Evolutionary conservation across 345 rosid genomes (phyloP).

Genomic region (Firmiana major): DNA sequence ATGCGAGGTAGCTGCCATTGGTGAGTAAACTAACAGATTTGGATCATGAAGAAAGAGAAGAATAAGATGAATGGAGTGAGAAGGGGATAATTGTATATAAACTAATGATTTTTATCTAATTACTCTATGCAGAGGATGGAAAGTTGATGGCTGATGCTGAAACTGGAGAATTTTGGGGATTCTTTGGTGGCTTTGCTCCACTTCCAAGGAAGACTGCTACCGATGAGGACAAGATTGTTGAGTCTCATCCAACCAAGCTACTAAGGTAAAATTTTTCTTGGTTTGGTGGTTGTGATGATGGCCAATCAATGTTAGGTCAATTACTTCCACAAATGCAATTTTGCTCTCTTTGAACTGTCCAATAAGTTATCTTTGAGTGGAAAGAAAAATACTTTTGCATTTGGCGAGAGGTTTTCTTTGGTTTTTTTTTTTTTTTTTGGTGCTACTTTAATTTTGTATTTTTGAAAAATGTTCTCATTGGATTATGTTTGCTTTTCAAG

Average conservation of each 20-base stretch:
- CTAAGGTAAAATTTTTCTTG: slow-evolving; percentile 43
- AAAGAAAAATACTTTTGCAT: not conserved
- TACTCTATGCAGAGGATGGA: slow-evolving; percentile 73
- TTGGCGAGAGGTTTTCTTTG: not conserved
- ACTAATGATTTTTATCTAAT: slow-evolving; percentile 10
- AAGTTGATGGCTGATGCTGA: slow-evolving; percentile 99
- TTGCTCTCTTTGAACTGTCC: not conserved
- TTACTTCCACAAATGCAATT: not conserved
- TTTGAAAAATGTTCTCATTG: slow-evolving; percentile 22
- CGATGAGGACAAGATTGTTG: slow-evolving; percentile 47
- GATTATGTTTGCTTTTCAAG: slow-evolving; percentile 41
- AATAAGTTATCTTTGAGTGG: not conserved
- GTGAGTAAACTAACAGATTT: slow-evolving; percentile 45
- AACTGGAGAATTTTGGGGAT: slow-evolving; percentile 95
- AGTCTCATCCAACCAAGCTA: slow-evolving; percentile 50
- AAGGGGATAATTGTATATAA: slow-evolving; percentile 7
- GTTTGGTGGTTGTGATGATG: not conserved
- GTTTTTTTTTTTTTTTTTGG: too few relatives aligned
- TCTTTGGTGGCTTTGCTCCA: slow-evolving; percentile 99
- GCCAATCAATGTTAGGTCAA: not conserved
- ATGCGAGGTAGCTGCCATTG: slow-evolving; percentile 89
- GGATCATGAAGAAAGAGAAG: slow-evolving; percentile 6
- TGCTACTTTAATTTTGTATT: not conserved
- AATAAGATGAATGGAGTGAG: not conserved
- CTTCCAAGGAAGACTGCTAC: slow-evolving; percentile 71